Conservation (phyloP, 148 eudicot species). For the Bassia scoparia region DNA sequence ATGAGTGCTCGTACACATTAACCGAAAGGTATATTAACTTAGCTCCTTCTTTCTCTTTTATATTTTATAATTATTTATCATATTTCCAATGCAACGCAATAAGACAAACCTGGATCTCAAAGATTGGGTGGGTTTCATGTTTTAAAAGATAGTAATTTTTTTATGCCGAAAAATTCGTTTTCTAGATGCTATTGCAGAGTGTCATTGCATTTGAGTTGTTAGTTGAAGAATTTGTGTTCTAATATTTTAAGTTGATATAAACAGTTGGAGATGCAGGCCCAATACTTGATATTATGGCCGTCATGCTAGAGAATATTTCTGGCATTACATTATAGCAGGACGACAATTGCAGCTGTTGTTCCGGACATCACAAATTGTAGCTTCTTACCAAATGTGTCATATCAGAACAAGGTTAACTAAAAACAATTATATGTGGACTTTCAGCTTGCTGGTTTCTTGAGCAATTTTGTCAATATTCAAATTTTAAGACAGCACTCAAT, state of each 20-base stretch:
- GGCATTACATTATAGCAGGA: slow-evolving; percentile 69
- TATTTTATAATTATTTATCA: not conserved
- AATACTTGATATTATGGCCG: slow-evolving; percentile 90
- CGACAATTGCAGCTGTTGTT: slow-evolving; percentile 80
- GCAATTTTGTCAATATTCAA: not conserved
- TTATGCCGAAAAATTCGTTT: too few species aligned
- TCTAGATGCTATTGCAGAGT: not conserved
- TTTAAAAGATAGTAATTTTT: too few species aligned
- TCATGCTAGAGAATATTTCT: slow-evolving; percentile 79
- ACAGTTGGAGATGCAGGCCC: slow-evolving; percentile 98
- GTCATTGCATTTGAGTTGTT: not conserved
- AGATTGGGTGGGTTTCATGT: not conserved
- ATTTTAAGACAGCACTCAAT: slow-evolving; percentile 13
- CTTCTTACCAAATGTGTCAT: slow-evolving; percentile 74
- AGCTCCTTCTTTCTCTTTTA: not conserved
- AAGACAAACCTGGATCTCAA: too few species aligned
- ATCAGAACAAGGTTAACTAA: slow-evolving; percentile 65
- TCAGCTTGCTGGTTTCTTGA: not conserved
- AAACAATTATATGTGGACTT: not conserved
- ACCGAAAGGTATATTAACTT: slow-evolving; percentile 48
- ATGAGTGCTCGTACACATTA: slow-evolving; percentile 65
- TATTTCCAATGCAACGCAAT: too few species aligned
- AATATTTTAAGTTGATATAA: not conserved
- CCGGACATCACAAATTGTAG: slow-evolving; percentile 90
- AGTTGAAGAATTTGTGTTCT: not conserved